These are phyloP conservation scores for Venturia pyrina DNA, from an alignment of 2,329 filamentous ascomycete species.

Conservation along the genomic window DNA sequence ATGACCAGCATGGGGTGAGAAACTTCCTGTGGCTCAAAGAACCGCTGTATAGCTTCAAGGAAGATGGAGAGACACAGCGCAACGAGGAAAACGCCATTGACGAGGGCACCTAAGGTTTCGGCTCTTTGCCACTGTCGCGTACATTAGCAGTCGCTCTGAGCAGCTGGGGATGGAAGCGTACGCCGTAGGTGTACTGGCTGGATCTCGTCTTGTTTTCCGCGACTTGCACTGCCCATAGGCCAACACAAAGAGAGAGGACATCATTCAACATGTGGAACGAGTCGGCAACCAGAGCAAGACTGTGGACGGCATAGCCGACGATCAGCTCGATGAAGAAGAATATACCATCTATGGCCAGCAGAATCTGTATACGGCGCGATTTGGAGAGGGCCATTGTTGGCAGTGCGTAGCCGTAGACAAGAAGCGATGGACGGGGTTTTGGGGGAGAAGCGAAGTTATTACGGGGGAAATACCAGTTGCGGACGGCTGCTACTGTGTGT, in stretches of 20 bases:
- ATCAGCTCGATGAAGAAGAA: slow-evolving; percentile 90
- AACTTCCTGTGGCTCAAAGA: slow-evolving; percentile 85
- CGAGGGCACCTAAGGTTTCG: slow-evolving; percentile 89
- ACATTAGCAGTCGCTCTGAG: slow-evolving; percentile 15
- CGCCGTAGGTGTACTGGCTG: slow-evolving; percentile 90
- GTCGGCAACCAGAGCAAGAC: slow-evolving; percentile 87
- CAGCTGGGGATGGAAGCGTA: slow-evolving; percentile 35
- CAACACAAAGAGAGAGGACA: slow-evolving; percentile 86
- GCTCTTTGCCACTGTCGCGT: slow-evolving; percentile 75
- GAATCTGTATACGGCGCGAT: slow-evolving; percentile 80
- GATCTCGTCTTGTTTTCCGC: slow-evolving; percentile 70
- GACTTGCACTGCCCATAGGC: slow-evolving; percentile 88
- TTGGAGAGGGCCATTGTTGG: slow-evolving; percentile 75
- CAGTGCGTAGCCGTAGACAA: not conserved
- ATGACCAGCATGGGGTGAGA: slow-evolving; percentile 77
- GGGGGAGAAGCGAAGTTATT: too few relatives aligned
- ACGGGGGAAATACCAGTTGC: too few relatives aligned
- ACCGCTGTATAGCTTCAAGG: slow-evolving; percentile 84
- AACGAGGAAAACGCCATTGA: slow-evolving; percentile 96
- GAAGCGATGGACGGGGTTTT: not conserved
- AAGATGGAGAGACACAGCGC: slow-evolving; percentile 94
- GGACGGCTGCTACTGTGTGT: too few relatives aligned
- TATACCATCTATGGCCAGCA: slow-evolving; percentile 77
- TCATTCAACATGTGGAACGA: slow-evolving; percentile 99
- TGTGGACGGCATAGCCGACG: slow-evolving; percentile 75